Evolutionary conservation across 2,329 filamentous ascomycete species (phyloP), one percentile per base, ranked within the genome.

Genomic region (Phialophora expanda): DNA sequence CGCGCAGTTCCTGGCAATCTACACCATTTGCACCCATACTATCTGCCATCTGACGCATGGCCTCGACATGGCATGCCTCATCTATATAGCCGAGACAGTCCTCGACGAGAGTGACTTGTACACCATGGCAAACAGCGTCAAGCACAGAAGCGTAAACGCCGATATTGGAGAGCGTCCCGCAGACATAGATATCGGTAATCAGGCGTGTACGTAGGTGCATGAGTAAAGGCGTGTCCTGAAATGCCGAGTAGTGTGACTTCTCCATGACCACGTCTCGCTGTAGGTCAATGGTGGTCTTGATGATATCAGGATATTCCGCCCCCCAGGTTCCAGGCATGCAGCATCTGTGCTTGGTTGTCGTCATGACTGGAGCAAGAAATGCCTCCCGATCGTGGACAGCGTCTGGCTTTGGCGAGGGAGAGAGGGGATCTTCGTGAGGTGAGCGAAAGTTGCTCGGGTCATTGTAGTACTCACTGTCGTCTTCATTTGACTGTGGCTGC

Each of bases 71-170:
- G 51, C 92, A 87, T 20, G 81, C 77, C 65, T 88, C 86, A 71
- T 83, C 88, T 55, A 91, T 87, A 74, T 89, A 97, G 11, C 93
- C 93, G 62, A 96, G 87, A 76, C 93, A 97, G 76, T 98, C 93
- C 60, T 95, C 89, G 46, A 98, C 82, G 12, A 98, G 82, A 4
- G 90, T 95, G 73, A 97, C 92, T n/a, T 87, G 84, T 73, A 96
- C 88, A 4, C 93, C 95, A 76, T 97, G 90, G 22, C 90, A 87
- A 1, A 92, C 93, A 11, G 94, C 95, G 74, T 97, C 95, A 69
- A 96, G 84, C 3, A 93, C 93, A 0, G 94, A 97, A 7, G 95
- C 94, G 75, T 95, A 93, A 55, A 98, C 89, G 34, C 93, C 93
- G 41, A 96, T 82, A 73, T 98, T 97, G 51, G 90, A 91, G 56